Evolutionary conservation across 345 rosid genomes (phyloP).

Genomic region (Citrus glauca): DNA sequence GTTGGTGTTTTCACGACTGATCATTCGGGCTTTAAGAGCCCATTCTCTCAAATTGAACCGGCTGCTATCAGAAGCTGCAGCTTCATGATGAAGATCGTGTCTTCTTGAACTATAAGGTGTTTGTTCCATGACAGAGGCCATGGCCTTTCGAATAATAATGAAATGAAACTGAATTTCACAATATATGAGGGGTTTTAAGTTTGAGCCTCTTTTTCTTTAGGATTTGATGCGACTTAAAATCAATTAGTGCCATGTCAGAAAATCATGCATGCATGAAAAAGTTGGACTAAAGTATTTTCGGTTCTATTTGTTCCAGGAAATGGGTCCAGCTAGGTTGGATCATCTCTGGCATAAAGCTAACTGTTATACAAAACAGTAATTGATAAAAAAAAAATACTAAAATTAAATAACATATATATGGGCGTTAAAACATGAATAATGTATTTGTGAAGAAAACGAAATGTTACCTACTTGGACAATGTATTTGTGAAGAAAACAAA

Average conservation of each 20-base stretch:
- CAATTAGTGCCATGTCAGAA: not conserved
- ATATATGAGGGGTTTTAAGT: not conserved
- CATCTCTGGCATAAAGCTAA: no score
- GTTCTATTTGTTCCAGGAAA: not conserved
- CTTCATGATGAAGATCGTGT: conserved; percentile 11
- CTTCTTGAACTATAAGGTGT: conserved; percentile 16
- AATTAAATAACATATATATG: no score
- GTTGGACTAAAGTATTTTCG: not conserved
- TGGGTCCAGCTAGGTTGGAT: no score
- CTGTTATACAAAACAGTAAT: no score
- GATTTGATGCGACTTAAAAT: not conserved
- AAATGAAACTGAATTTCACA: not conserved
- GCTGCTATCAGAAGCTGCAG: conserved; percentile 19
- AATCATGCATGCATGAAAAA: not conserved
- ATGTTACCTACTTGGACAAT: no score
- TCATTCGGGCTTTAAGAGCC: conserved; percentile 45
- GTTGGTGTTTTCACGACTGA: conserved; percentile 39
- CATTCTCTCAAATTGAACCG: conserved; percentile 49
- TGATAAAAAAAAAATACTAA: no score
- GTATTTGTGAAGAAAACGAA: no score
- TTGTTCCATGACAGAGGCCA: conserved; percentile 33
- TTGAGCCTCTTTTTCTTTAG: not conserved
- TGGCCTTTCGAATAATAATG: conserved; percentile 2
- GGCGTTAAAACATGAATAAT: no score
- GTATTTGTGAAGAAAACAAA: no score